A percentile compares a stretch with the other conserved stretches of the same genome.
Conservation (phyloP, 208 protist genomes). For the Leishmania braziliensis region DNA sequence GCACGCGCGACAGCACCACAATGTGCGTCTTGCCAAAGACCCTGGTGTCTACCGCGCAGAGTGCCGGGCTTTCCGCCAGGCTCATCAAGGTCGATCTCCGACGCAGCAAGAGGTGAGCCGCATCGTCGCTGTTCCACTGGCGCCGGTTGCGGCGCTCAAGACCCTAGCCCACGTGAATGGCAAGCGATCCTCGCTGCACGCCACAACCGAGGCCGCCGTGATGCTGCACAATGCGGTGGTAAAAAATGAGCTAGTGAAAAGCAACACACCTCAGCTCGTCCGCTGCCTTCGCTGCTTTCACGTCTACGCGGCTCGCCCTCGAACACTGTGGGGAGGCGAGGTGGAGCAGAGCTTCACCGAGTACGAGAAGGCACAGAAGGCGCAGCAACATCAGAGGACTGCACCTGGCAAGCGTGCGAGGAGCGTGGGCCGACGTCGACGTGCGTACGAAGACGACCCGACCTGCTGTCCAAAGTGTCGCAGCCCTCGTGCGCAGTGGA, state of each 20-base stretch:
- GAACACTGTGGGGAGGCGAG: constrained; percentile 61
- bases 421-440: constrained; percentile 50
- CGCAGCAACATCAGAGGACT: constrained; percentile 31
- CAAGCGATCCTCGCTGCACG: constrained; percentile 32
- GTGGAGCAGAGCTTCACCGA: constrained; percentile 70
- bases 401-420: constrained; percentile 39
- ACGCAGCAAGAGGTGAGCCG: constrained; percentile 49
- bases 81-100: constrained; percentile 47
- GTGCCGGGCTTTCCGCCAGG: constrained; percentile 48
- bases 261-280: constrained; percentile 56
- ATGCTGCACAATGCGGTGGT: constrained; percentile 63
- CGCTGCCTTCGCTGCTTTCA: constrained; percentile 84
- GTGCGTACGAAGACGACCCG: constrained; percentile 31
- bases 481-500: constrained; percentile 75
- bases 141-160: constrained; percentile 63
- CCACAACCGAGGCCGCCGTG: constrained; percentile 44
- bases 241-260: constrained; percentile 69
- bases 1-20: constrained; percentile 34
- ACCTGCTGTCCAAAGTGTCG: constrained; percentile 63
- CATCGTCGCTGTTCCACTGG: constrained; percentile 59
- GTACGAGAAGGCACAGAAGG: constrained; percentile 50
- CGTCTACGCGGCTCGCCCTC: constrained; percentile 71
- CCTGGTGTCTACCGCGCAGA: constrained; percentile 46
- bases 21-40: constrained; percentile 68
- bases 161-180: constrained; percentile 40